Conservation (phyloP, 139 green algal species). For the Chlorella vulgaris region DNA sequence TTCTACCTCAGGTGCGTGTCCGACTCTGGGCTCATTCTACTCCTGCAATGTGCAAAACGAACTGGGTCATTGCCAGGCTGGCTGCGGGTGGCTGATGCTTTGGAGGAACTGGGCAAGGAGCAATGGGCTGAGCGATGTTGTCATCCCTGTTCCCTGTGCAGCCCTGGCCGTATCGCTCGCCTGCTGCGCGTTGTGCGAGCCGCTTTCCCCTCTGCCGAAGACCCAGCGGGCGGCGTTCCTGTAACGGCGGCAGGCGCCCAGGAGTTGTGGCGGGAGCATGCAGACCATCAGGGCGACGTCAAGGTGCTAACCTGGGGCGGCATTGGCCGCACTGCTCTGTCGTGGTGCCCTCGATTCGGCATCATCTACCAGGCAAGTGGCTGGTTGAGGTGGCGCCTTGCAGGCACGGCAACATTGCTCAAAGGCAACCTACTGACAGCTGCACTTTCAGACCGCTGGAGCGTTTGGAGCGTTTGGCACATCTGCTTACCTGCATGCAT, state of each 20-base stretch:
- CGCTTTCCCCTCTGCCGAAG: constrained; percentile 15
- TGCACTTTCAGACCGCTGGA: no score
- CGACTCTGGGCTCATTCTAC: not conserved
- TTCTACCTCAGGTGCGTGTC: constrained; percentile 66
- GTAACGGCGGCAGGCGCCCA: not conserved
- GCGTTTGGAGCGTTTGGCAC: not conserved
- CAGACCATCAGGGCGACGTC: constrained; percentile 42
- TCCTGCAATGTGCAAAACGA: no score
- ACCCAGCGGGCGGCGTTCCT: not conserved
- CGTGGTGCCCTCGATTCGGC: constrained; percentile 45
- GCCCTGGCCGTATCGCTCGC: constrained; percentile 59
- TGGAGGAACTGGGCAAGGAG: no score
- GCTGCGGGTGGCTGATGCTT: no score
- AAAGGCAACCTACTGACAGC: no score
- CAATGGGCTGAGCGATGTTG: not conserved
- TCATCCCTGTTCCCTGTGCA: not conserved
- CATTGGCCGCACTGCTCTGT: constrained; percentile 40
- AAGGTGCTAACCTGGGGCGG: constrained; percentile 52
- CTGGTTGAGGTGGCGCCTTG: not conserved
- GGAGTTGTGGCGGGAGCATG: constrained; percentile 41
- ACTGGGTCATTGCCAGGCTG: no score
- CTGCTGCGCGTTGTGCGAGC: constrained; percentile 62
- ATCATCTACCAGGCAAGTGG: constrained; percentile 40
- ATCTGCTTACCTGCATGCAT: not conserved
- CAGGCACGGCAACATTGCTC: no score